Percentiles rank a stretch among this genome's conserved stretches.
Conservation (phyloP, 192 early-diverging fungal genomes). For the Rhizophlyctis rosea region DNA sequence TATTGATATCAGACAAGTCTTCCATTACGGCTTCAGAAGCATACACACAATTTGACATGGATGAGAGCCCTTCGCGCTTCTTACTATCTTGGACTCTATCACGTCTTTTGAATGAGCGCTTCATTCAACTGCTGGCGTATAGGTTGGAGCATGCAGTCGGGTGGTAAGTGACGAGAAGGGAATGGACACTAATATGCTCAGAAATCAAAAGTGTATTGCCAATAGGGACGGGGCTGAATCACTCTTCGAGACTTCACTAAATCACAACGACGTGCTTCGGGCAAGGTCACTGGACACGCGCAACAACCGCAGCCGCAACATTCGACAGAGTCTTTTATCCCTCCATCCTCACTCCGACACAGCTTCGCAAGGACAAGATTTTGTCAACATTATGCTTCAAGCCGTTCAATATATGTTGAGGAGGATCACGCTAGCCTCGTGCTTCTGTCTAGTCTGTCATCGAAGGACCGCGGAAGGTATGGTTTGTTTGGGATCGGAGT, state of each 20-base stretch:
- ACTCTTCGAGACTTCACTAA: neutral
- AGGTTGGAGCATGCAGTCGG: slow-evolving; percentile 24
- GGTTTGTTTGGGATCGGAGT: no score
- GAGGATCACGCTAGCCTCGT: slow-evolving; percentile 28
- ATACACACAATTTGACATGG: neutral
- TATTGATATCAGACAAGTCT: slow-evolving; percentile 1
- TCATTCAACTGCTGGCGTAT: slow-evolving; percentile 33
- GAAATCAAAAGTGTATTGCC: no score
- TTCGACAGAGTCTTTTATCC: no score
- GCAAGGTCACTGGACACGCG: neutral
- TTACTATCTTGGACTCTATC: slow-evolving; percentile 40
- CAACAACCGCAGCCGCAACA: neutral
- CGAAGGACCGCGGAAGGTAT: slow-evolving; percentile 8
- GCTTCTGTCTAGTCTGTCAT: slow-evolving; percentile 46
- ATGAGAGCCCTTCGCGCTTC: slow-evolving; percentile 24
- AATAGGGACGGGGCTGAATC: slow-evolving; percentile 3
- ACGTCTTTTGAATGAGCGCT: slow-evolving; percentile 28
- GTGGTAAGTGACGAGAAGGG: slow-evolving; percentile 24
- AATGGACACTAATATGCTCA: no score
- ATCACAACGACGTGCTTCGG: neutral
- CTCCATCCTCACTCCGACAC: no score
- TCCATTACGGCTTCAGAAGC: slow-evolving; percentile 1
- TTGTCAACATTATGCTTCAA: slow-evolving; percentile 39
- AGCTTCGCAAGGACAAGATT: neutral
- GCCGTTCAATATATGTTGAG: slow-evolving; percentile 37